These are phyloP conservation scores for Thalia dealbata DNA, from an alignment of 176 grass and related monocot genomes.

Conservation along the genomic window DNA sequence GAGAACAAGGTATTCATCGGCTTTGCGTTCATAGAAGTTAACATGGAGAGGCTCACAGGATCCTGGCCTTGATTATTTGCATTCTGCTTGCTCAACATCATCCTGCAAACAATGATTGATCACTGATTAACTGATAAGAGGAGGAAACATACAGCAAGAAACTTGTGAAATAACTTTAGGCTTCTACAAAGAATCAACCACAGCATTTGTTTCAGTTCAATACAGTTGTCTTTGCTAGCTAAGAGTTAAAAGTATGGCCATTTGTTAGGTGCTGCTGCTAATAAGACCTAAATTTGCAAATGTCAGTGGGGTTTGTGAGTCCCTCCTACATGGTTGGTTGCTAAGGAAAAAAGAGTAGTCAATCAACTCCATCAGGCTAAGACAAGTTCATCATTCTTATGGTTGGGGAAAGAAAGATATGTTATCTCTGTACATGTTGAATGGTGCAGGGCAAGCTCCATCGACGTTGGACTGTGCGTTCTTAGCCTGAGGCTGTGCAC, in stretches of 20 bases:
- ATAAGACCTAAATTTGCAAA: no score
- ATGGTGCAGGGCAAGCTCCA: conserved; percentile 21
- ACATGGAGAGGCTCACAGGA: conserved; percentile 20
- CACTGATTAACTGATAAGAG: background rate
- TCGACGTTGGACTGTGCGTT: conserved; percentile 12
- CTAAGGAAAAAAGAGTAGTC: no score
- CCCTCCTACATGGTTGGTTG: no score
- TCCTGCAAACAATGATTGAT: conserved; percentile 34
- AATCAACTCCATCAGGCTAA: background rate
- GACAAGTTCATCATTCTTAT: background rate
- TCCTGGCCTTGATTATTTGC: conserved; percentile 6
- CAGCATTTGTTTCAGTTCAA: background rate
- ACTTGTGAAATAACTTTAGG: no score
- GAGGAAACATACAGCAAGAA: background rate
- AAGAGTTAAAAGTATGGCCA: background rate
- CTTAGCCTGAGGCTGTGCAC: conserved; percentile 27
- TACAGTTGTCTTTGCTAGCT: background rate
- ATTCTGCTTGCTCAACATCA: conserved; percentile 31
- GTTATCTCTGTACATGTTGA: conserved; percentile 28
- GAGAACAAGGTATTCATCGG: conserved; percentile 8
- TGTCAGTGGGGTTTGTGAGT: no score
- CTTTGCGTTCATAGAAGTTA: conserved; percentile 24
- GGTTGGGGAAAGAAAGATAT: no score
- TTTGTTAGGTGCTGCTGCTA: no score
- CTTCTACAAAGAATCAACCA: background rate